Evolutionary conservation across 1,284 basidiomycete species (phyloP), one percentile per base, ranked within the genome.

Genomic region (Boletus mariae): DNA sequence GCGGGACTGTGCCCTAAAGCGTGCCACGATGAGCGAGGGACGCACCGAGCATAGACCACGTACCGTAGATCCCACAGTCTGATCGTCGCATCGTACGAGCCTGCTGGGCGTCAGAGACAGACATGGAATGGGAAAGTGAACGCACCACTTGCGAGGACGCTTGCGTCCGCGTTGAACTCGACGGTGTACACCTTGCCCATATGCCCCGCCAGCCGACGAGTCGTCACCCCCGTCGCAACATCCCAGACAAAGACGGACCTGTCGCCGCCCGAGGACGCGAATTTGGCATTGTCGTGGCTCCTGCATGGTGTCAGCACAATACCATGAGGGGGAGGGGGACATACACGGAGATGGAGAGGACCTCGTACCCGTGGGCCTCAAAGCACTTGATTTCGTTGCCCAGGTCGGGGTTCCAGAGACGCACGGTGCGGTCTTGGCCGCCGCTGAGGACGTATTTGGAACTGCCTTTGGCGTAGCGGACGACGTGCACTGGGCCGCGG

Each of bases 201-300:
- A 69, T 98, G 95, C 0, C 93, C 96, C 20, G 87, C 75, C 55
- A 98, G 80, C 45, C 94, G 78, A 41, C 93, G 79, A 26, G 88
- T 83, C 1, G 94, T 91, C 40, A 82, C 79, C 1, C 92, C 96
- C 13, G 87, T 84, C 10, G 87, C 84, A 8, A 99, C 96, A 67
- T 99, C 97, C 96, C 96, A 99, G 23, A 98, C 71, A 61, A 94
- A 95, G 0, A 98, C 88, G 44, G 85, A 85, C 59, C 92, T 85
- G 71, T 99, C 97, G 4, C 92, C 94, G 38, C 97, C 97, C 26
- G 90, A 92, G 3, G 91, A 94, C 1, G 90, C 95, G 63, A 99
- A 96, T 61, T 88, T 87, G 45, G 90, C 85, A 72, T 98, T 99
- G 71, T 98, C 95, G 57, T 90, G 85, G 23, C 94, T 83, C 42